Evolutionary conservation across 2,329 filamentous ascomycete genomes (phyloP).

Genomic region (Colletotrichum salicis): DNA sequence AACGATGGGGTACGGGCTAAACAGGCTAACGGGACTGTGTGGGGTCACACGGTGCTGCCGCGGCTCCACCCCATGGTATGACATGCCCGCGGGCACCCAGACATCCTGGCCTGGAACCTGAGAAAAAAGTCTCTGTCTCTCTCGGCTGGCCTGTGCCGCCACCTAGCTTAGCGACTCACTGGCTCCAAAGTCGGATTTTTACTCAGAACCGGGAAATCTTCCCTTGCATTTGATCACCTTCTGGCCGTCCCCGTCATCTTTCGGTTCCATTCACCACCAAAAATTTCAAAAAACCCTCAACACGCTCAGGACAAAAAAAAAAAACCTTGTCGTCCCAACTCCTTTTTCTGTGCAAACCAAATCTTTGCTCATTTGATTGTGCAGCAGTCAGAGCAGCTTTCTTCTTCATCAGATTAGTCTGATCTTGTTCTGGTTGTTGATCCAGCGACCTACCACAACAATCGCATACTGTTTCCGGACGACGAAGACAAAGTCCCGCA

Average conservation of each 20-base stretch:
- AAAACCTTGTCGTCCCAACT: slow-evolving; percentile 8
- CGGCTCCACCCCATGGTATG: slow-evolving; percentile 1
- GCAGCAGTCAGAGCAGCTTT: slow-evolving; percentile 1
- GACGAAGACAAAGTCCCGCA: slow-evolving; percentile 9
- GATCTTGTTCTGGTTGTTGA: slow-evolving; percentile 2
- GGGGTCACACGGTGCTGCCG: slow-evolving; percentile 9
- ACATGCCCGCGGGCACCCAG: background rate
- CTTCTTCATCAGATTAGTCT: slow-evolving; percentile 15
- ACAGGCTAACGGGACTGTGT: background rate
- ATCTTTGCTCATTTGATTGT: slow-evolving; percentile 9
- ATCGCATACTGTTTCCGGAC: slow-evolving; percentile 12
- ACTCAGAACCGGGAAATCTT: slow-evolving; percentile 30
- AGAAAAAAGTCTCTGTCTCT: slow-evolving; percentile 6
- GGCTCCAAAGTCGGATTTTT: slow-evolving; percentile 21
- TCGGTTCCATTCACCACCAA: background rate
- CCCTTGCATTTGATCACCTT: slow-evolving; percentile 13
- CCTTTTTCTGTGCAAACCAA: slow-evolving; percentile 5
- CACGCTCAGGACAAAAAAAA: slow-evolving; percentile 5
- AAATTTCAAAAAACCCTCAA: background rate
- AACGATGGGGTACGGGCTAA: background rate
- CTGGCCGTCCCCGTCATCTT: background rate
- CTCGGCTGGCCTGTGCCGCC: slow-evolving; percentile 8
- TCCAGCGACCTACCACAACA: background rate
- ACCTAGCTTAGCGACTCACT: slow-evolving; percentile 20
- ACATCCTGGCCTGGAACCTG: background rate